phyloP scores from a whole-genome alignment of 225 moss, liverwort and hornwort species.

The Ulota crispa region DNA sequence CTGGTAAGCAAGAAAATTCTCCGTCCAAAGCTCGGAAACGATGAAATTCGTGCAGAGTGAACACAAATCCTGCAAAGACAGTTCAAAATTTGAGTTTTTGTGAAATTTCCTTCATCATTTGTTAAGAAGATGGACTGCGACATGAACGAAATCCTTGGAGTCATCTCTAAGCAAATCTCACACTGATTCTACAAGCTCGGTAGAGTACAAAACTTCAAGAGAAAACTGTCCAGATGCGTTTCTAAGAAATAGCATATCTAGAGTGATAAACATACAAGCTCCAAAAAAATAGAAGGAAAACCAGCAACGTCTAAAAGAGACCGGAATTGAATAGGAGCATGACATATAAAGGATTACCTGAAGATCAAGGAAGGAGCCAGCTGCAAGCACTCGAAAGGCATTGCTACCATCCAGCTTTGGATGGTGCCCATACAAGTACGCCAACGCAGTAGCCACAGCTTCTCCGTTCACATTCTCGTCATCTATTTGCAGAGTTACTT shows the following conservation, averaged over 20 bases:
- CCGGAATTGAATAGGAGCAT: neutral
- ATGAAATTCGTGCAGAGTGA: constrained; percentile 56
- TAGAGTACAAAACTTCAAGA: neutral
- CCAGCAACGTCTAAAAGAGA: neutral
- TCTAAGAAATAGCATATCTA: neutral
- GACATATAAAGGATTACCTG: constrained; percentile 29
- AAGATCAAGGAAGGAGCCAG: constrained; percentile 55
- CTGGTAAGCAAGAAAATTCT: constrained; percentile 57
- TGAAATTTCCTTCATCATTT: neutral
- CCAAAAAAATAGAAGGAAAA: constrained; percentile 9
- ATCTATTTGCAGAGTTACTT: constrained; percentile 52
- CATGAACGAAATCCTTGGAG: neutral
- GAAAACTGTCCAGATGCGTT: neutral
- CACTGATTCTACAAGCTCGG: neutral
- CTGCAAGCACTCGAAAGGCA: constrained; percentile 59
- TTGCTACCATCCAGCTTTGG: constrained; percentile 58
- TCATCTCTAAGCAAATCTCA: neutral
- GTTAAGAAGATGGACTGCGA: neutral
- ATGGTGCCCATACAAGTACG: constrained; percentile 51
- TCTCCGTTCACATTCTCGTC: constrained; percentile 60
- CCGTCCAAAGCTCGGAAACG: constrained; percentile 55
- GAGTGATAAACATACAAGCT: neutral
- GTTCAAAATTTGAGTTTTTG: neutral
- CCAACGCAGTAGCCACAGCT: constrained; percentile 51
- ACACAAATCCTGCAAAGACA: constrained; percentile 44